Evolutionary conservation across 148 eudicot species (phyloP).

Genomic region (Beta vulgaris): DNA sequence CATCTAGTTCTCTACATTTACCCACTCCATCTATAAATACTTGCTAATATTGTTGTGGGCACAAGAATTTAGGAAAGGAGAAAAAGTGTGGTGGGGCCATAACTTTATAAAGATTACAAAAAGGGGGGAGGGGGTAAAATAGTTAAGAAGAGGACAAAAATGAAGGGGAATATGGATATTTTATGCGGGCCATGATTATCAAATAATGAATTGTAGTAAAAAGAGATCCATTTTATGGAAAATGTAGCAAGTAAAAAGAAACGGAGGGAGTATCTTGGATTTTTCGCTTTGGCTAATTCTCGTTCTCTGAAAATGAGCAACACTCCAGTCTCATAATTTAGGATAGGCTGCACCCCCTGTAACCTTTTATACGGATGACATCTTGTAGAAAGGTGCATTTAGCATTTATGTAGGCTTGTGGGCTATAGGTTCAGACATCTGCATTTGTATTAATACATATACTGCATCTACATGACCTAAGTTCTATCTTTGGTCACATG

Average conservation of each 20-base stretch:
- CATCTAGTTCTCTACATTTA: background rate
- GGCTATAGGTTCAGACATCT: background rate
- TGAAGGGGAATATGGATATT: too few relatives aligned
- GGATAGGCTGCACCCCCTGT: background rate
- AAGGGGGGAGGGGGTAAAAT: too few relatives aligned
- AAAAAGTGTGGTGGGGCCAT: too few relatives aligned
- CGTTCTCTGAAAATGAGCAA: background rate
- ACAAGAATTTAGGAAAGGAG: too few relatives aligned
- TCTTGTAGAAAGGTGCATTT: background rate
- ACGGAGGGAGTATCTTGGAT: too few relatives aligned
- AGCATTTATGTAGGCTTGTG: background rate
- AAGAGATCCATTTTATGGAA: too few relatives aligned
- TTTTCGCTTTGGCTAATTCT: background rate
- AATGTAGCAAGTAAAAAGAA: too few relatives aligned
- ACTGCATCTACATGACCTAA: background rate
- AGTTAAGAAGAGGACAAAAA: too few relatives aligned
- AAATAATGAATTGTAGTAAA: too few relatives aligned
- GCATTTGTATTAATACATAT: background rate
- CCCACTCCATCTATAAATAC: background rate
- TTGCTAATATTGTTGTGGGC: too few relatives aligned
- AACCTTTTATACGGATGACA: background rate
- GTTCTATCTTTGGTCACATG: conserved; percentile 11
- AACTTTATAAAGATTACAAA: too few relatives aligned
- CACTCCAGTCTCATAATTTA: background rate
- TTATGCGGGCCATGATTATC: too few relatives aligned